A percentile compares a stretch with the other conserved stretches of the same genome.
Conservation (phyloP, 2,329 filamentous ascomycete species). For the Clonostachys rhizophaga region DNA sequence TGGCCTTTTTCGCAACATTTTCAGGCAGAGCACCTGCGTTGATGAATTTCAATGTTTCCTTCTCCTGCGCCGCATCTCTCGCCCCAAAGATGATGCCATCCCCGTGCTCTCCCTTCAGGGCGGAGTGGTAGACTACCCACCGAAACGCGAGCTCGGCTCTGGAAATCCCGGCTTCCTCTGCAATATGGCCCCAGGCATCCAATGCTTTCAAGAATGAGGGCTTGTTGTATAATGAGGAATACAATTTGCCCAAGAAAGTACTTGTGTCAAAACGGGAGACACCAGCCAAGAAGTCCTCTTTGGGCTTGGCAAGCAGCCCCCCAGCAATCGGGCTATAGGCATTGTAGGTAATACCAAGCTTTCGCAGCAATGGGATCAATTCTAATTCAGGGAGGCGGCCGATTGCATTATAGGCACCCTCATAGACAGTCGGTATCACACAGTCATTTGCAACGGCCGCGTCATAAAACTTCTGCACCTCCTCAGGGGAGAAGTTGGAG, state of each 20-base stretch:
- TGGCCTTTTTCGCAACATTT: neutral
- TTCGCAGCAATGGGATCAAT: conserved; percentile 35
- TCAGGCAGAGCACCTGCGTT: neutral
- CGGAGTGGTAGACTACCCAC: neutral
- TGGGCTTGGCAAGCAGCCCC: conserved; percentile 50
- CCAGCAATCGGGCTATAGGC: conserved; percentile 48
- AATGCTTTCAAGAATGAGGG: conserved; percentile 16
- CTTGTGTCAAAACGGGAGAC: conserved; percentile 47
- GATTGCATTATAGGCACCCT: conserved; percentile 33
- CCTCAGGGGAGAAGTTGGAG: conserved; percentile 33
- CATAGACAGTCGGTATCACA: conserved; percentile 36
- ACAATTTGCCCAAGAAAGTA: conserved; percentile 37
- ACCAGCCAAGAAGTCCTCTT: conserved; percentile 23
- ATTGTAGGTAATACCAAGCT: conserved; percentile 34
- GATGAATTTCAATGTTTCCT: neutral
- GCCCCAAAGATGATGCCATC: neutral
- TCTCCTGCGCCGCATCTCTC: neutral
- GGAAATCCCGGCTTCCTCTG: neutral
- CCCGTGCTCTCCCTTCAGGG: neutral
- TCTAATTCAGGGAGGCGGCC: conserved; percentile 26
- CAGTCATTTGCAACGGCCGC: conserved; percentile 27
- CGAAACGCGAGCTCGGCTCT: neutral
- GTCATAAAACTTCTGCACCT: conserved; percentile 28
- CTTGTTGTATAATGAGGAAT: conserved; percentile 7
- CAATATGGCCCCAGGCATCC: neutral